Evolutionary conservation across 2,329 filamentous ascomycete genomes (phyloP).

Genomic region (Massarina eburnea): DNA sequence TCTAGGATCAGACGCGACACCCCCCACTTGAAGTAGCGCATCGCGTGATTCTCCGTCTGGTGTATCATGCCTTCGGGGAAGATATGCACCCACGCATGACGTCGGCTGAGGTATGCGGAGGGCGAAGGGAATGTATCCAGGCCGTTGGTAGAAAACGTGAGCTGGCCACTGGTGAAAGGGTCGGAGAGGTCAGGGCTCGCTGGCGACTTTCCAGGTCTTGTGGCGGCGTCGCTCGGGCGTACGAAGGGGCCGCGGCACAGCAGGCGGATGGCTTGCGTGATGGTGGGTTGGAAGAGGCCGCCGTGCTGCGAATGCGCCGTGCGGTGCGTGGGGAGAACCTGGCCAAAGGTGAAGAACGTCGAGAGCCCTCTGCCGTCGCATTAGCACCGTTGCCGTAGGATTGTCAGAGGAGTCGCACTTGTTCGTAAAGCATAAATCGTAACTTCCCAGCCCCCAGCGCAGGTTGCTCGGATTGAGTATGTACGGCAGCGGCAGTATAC

Average conservation of each 20-base stretch:
- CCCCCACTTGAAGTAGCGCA: constrained; percentile 99
- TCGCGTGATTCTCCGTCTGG: constrained; percentile 73
- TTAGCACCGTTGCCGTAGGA: background rate
- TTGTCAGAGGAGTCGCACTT: constrained; percentile 55
- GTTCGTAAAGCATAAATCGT: constrained; percentile 93
- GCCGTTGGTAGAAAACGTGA: constrained; percentile 67
- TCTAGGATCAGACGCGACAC: constrained; percentile 89
- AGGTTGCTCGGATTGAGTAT: constrained; percentile 71
- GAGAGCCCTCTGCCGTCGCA: constrained; percentile 59
- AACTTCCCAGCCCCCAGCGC: constrained; percentile 86
- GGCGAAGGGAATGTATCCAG: constrained; percentile 69
- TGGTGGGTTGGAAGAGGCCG: constrained; percentile 86
- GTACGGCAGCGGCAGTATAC: constrained; percentile 76
- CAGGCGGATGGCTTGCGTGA: constrained; percentile 81
- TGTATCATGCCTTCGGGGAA: constrained; percentile 96
- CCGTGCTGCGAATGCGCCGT: constrained; percentile 74
- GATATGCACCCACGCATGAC: constrained; percentile 86
- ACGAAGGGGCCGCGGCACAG: constrained; percentile 64
- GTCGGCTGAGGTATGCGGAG: constrained; percentile 68
- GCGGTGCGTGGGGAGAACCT: constrained; percentile 88
- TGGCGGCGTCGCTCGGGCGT: constrained; percentile 24
- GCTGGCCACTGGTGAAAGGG: constrained; percentile 57
- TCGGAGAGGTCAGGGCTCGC: constrained; percentile 47
- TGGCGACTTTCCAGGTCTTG: constrained; percentile 24
- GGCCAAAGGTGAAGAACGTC: constrained; percentile 84